Percentiles rank a stretch among this genome's conserved stretches.
Conservation (phyloP, 257 asterid species). For the Galeopsis tetrahit region DNA sequence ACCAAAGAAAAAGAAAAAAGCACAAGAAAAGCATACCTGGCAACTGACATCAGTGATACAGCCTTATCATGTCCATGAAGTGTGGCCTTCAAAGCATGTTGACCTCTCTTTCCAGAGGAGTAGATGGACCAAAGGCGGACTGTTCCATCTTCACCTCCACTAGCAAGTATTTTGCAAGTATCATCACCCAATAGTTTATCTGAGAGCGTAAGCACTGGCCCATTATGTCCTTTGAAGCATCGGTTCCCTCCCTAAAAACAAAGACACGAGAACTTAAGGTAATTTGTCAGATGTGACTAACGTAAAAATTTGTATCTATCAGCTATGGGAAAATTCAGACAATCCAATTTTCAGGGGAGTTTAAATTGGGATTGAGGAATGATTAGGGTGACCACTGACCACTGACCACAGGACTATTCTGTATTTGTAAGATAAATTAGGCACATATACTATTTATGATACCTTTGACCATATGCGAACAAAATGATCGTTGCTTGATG, state of each 20-base stretch:
- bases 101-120: slow-evolving; percentile 73
- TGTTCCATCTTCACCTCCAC: slow-evolving; percentile 87
- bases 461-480: slow-evolving; percentile 88
- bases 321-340: slow-evolving; percentile 7
- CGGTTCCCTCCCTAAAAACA: slow-evolving; percentile 64
- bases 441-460: slow-evolving; percentile 19
- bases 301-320: slow-evolving; percentile 3
- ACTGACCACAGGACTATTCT: slow-evolving; percentile 4
- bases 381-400: neutral
- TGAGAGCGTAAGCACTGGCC: slow-evolving; percentile 71
- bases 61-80: slow-evolving; percentile 84
- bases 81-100: slow-evolving; percentile 69
- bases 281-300: neutral
- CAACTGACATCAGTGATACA: slow-evolving; percentile 65
- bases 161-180: slow-evolving; percentile 62
- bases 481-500: slow-evolving; percentile 77
- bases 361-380: slow-evolving; percentile 13
- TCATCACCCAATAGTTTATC: slow-evolving; percentile 70
- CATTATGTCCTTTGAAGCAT: slow-evolving; percentile 75
- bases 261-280: slow-evolving; percentile 15
- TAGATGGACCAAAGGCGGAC: slow-evolving; percentile 84
- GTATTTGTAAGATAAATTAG: neutral
- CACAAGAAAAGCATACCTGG: slow-evolving; percentile 54
- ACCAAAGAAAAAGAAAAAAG: neutral
- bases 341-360: neutral